Evolutionary conservation across 805 yeast genomes (phyloP), one percentile per base, ranked within the genome.

Genomic region (Kodamaea leandrae): DNA sequence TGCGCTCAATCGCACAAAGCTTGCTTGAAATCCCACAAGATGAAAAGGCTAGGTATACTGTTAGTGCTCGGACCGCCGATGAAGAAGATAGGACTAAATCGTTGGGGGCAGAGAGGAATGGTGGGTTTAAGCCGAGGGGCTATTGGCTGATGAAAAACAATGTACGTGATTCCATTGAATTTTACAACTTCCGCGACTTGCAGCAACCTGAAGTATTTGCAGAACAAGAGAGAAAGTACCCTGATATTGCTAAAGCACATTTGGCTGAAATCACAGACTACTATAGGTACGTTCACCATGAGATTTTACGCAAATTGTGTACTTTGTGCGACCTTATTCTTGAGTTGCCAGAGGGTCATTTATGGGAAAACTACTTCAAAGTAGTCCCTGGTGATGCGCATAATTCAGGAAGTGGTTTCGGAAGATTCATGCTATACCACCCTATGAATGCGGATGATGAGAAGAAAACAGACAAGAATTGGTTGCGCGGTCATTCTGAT

Each of bases 1-100:
- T 71, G 32, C 57, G 65, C 43, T 56, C 75, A 1, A 51, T 72
- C 15, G 66, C 72, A 1, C 77, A 71, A 47, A 57, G 69, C 1
- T 54, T 71, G 2, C 55, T 69, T 30, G 71, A 68, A 30, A 48
- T 68, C 5, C 67, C 74, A 2, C 66, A 65, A 14, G 72, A 66
- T 18, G 63, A 55, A 25, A 72, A 72, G 50, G 47, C 50, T 19
- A 42, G 65, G 26, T 66, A 58, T 42, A 43, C 66, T 9, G 74
- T 76, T 2, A 77, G 77, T 19, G 70, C 61, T 16, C 54, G 48
- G 46, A 55, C 55, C 27, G 51, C 62, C 5, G 63, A 60, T 38
- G 42, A 48, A 2, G 63, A 58, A 44, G 62, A 58, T 29, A 44
- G 63, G 20, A 18, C 50, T 2, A 48, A 37, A 9, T 57, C 61